Evolutionary conservation across 2,329 filamentous ascomycete genomes (phyloP), one percentile per base, ranked within the genome.

Genomic region (Aureobasidium sp.): DNA sequence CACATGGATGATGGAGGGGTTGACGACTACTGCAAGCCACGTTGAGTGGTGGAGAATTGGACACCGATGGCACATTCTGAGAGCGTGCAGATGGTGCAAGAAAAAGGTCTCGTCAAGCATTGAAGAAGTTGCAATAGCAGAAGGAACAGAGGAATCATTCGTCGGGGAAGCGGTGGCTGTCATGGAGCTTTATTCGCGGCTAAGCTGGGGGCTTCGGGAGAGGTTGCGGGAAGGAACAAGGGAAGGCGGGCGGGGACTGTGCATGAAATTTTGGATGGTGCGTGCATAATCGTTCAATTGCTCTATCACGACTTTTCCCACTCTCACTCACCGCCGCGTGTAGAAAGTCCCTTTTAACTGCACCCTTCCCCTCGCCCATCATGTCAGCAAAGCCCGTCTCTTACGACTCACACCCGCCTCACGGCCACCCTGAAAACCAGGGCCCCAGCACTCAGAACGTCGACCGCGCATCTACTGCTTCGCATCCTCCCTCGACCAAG

Each of bases 401-500:
- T 36, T 64, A 64, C 65, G 66, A 64, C 29, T 34, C 64, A 13
- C 68, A 70, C 55, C 67, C 67, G 50, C 67, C 68, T 41, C 67
- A 71, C 68, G 68, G 68, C 61, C 69, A 70, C 62, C 69, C 70
- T 17, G 66, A 67, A 34, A 69, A 69, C 63, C 67, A 65, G 32
- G 64, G 62, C 27, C 64, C 68, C 61, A 69, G 61, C 60, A 70
- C 69, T 3, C 67, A 69, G 61, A 55, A 55, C 41, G 63, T 32
- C 59, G 69, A 71, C 63, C 70, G 69, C 63, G 61, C 68, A n/a
- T 69, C 69, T 34, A 73, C 71, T 20, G 66, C 71, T 26, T 69
- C 69, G 24, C 70, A 73, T 63, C 69, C 71, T 43, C 70, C 71
- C 17, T 50, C 64, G 29, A 63, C 59, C 47, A 70, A 71, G 59